phyloP scores from a whole-genome alignment of 164 flowering plant genomes.

The Nelumbo lutea region DNA sequence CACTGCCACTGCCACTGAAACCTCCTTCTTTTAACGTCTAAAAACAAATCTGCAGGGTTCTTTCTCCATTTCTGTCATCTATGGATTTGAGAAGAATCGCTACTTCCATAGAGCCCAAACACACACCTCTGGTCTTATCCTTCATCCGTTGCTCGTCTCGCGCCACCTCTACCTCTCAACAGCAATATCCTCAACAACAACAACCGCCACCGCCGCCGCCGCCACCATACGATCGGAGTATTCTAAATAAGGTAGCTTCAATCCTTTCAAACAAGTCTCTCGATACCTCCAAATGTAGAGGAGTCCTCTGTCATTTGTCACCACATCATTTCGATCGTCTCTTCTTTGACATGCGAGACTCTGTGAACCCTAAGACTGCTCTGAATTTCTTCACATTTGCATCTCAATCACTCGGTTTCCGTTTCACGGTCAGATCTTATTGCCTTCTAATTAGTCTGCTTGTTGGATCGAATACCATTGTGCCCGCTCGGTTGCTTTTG shows the following conservation, averaged over 20 bases:
- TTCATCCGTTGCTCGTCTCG: constrained; percentile 17
- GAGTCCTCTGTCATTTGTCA: constrained; percentile 26
- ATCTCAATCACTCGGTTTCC: constrained; percentile 26
- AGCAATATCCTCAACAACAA: neutral
- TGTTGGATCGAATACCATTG: constrained; percentile 23
- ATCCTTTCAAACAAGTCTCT: constrained; percentile 36
- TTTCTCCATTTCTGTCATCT: neutral
- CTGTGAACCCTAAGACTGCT: constrained; percentile 35
- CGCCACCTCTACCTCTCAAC: constrained; percentile 12
- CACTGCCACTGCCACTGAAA: neutral
- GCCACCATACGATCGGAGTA: constrained; percentile 9
- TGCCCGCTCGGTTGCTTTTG: constrained; percentile 55
- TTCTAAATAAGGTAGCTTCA: constrained; percentile 27
- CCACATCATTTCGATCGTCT: constrained; percentile 37
- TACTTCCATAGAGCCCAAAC: constrained; percentile 3
- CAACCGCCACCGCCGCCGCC: neutral
- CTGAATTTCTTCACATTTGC: constrained; percentile 57
- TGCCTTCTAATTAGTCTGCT: constrained; percentile 55
- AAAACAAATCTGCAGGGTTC: neutral
- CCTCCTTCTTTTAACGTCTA: neutral
- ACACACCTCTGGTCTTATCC: constrained; percentile 2
- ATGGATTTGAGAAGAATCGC: constrained; percentile 29
- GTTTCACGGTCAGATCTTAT: constrained; percentile 53
- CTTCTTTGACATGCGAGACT: constrained; percentile 21
- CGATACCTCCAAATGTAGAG: constrained; percentile 28